phyloP scores from a whole-genome alignment of 495 filamentous ascomycete genomes.

The Penicillium lividum region DNA sequence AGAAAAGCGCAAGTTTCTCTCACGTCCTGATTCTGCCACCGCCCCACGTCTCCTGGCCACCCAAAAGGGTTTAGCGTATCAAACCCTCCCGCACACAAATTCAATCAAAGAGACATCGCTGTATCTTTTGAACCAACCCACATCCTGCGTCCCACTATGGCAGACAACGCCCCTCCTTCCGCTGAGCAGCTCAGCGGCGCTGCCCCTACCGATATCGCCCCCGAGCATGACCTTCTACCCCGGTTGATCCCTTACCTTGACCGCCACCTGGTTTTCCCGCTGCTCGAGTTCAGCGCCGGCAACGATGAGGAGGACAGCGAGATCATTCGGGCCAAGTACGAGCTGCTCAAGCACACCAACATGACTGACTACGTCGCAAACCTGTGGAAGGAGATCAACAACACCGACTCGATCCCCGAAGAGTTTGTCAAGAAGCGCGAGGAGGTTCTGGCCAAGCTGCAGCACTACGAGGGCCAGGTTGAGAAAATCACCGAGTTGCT shows the following conservation, averaged over 20 bases:
- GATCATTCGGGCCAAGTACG: conserved; percentile 80
- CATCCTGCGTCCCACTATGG: conserved; percentile 53
- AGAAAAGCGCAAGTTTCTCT: conserved; percentile 30
- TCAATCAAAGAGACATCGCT: conserved; percentile 22
- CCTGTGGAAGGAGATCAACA: conserved; percentile 82
- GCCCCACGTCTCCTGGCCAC: conserved; percentile 22
- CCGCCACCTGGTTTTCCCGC: conserved; percentile 91
- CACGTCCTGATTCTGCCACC: conserved; percentile 32
- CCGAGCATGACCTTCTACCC: conserved; percentile 78
- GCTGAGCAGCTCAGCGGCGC: conserved; percentile 59
- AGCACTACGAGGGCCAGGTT: conserved; percentile 80
- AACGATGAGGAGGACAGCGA: conserved; percentile 63
- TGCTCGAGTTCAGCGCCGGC: conserved; percentile 77
- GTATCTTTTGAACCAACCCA: conserved; percentile 24
- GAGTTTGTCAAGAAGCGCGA: conserved; percentile 87
- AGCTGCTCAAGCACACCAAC: conserved; percentile 91
- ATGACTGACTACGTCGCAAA: conserved; percentile 96
- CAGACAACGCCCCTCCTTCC: conserved; percentile 59
- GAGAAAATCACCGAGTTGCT: conserved; percentile 81
- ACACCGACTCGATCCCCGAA: conserved; percentile 71
- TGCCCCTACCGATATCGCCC: conserved; percentile 53
- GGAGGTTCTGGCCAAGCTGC: conserved; percentile 78
- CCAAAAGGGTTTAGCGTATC: conserved; percentile 39
- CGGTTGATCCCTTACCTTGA: conserved; percentile 92
- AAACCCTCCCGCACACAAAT: conserved; percentile 49